These are phyloP conservation scores for Geranium incanum DNA, from an alignment of 441 rosid genomes.

Conservation along the genomic window DNA sequence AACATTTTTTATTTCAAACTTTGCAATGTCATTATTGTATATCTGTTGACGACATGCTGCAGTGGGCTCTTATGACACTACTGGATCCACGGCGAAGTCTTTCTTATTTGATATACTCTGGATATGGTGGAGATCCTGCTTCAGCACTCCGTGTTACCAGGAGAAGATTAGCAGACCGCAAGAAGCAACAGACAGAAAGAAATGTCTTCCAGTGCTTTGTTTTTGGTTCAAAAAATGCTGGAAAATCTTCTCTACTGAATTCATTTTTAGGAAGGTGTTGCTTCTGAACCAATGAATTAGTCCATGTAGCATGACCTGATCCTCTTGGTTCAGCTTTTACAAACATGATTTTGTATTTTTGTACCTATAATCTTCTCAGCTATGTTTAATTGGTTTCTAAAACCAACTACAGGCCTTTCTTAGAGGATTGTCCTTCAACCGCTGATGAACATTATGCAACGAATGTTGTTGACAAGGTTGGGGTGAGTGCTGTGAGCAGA, in stretches of 20 bases:
- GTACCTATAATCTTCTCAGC: neutral
- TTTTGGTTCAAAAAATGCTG: conserved; percentile 60
- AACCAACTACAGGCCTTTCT: conserved; percentile 44
- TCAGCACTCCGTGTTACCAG: conserved; percentile 46
- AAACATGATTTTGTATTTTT: conserved; percentile 13
- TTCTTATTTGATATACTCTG: conserved; percentile 58
- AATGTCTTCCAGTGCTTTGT: conserved; percentile 56
- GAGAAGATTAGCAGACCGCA: conserved; percentile 52
- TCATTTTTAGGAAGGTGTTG: conserved; percentile 55
- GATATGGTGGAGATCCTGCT: conserved; percentile 52
- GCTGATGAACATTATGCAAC: conserved; percentile 45
- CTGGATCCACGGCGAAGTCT: conserved; percentile 45
- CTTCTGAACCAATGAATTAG: conserved; percentile 16
- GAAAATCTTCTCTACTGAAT: conserved; percentile 56
- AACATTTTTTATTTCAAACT: conserved; percentile 9
- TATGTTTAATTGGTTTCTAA: conserved; percentile 14
- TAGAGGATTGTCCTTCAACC: conserved; percentile 41
- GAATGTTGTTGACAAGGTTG: conserved; percentile 45
- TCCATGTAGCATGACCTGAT: conserved; percentile 8
- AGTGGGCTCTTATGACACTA: conserved; percentile 71
- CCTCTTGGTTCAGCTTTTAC: conserved; percentile 12
- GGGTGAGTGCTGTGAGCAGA: conserved; percentile 33
- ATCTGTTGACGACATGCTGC: conserved; percentile 31
- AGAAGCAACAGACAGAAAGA: conserved; percentile 59
- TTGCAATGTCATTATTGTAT: conserved; percentile 15